These are phyloP conservation scores for Mikania micrantha DNA, from an alignment of 129 eudicot genomes.

Conservation along the genomic window DNA sequence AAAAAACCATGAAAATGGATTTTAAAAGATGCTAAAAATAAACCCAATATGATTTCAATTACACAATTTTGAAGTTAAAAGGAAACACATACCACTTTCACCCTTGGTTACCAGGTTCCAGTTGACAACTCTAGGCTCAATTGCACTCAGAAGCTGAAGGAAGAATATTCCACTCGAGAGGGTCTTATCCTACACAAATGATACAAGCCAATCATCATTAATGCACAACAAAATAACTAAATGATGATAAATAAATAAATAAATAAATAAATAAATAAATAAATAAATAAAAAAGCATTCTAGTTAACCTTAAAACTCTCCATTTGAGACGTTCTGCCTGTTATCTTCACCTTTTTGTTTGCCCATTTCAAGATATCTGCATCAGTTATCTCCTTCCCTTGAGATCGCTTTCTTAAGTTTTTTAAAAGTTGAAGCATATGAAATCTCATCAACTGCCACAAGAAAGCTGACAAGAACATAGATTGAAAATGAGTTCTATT, in stretches of 20 bases:
- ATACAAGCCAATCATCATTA: background rate
- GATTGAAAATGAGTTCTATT: background rate
- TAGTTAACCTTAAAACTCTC: constrained; percentile 74
- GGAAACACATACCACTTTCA: constrained; percentile 48
- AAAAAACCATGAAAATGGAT: background rate
- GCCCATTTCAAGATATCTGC: constrained; percentile 89
- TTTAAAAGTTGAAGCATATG: constrained; percentile 88
- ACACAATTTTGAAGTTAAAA: background rate
- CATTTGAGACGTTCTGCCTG: constrained; percentile 67
- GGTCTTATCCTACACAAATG: constrained; percentile 53
- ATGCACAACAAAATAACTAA: background rate
- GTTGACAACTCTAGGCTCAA: constrained; percentile 90
- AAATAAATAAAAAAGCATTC: too few relatives aligned
- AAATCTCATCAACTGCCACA: constrained; percentile 97
- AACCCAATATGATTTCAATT: background rate
- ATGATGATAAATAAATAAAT: background rate
- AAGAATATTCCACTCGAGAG: constrained; percentile 85
- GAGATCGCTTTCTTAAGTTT: constrained; percentile 69
- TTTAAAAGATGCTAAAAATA: too few relatives aligned
- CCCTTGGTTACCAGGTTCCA: constrained; percentile 99
- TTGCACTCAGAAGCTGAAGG: constrained; percentile 88
- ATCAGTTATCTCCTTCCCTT: constrained; percentile 82
- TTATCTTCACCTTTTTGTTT: constrained; percentile 66
- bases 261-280: too few relatives aligned
- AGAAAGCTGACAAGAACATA: constrained; percentile 57